Evolutionary conservation across 129 eudicot genomes (phyloP), one percentile per base, ranked within the genome.

Genomic region (Arctium lappa): DNA sequence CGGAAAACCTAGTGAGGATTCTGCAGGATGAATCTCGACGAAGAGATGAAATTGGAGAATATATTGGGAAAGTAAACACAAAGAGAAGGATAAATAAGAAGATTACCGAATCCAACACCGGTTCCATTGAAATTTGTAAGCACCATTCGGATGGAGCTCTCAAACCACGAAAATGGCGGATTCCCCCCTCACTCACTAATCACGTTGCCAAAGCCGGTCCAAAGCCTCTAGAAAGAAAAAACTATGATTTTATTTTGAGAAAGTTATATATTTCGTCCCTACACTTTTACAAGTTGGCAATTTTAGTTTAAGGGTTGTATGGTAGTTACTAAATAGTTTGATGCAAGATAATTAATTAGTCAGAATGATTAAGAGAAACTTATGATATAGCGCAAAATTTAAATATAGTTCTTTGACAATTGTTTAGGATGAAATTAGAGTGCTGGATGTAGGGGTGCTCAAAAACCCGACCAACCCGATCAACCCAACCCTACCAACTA

Each of bases 51-150:
- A 65, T 74, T 42, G 42, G 73, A 36, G 10, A 8, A 80, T 63
- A 56, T 13, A 77, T 1, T 27, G 72, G 0, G 31, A 33, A 65
- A 32, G 31, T 11, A 72, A 32, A 16, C 62, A 60, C 22, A 31
- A 65, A 13, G 8, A 12, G 56, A 46, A 6, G 48, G 8, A 1
- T 1, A 4, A 29, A 80, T 16, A 46, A 53, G 16, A 30, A 11
- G 69, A 77, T 56, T 79, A 92, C 97, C 97, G 73, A 92, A 85
- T 78, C 97, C 97, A 32, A 92, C 81, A 36, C 97, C 97, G 30
- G 91, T 53, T 53, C 97, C 97, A 32, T 83, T 72, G 90, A 92
- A 92, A 82, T 89, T 84, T 7, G 93, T 87, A 56, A 92, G 90
- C 88, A 84, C 91, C 97, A 92, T 92, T 63, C 56, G 42, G 48